phyloP scores from a whole-genome alignment of 192 early-diverging fungal genomes.

The Coemansia sp. region DNA sequence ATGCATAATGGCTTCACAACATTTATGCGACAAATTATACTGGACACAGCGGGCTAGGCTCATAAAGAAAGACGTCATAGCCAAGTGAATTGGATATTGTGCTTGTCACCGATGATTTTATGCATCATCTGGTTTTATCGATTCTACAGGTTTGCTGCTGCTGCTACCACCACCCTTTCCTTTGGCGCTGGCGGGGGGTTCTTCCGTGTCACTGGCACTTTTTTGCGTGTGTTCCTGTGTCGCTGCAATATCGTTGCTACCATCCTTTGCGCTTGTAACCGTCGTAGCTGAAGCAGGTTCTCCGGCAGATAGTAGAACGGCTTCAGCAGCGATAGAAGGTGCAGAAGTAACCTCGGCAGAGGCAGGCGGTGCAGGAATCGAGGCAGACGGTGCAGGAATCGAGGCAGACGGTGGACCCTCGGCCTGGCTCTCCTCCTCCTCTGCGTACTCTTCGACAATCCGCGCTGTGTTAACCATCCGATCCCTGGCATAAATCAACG shows the following conservation, averaged over 20 bases:
- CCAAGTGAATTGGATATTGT: no score
- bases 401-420: not conserved
- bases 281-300: no score
- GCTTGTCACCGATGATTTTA: no score
- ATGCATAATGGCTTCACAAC: no score
- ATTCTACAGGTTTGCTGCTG: no score
- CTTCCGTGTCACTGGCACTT: not conserved
- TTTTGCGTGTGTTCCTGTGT: no score
- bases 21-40: not conserved
- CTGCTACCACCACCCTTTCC: no score
- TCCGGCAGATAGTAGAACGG: not conserved
- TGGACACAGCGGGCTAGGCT: no score
- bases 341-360: not conserved
- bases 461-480: not conserved
- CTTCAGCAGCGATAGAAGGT: conserved; percentile 6
- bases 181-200: no score
- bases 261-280: not conserved
- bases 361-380: not conserved
- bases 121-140: not conserved
- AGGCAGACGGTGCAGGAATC: not conserved
- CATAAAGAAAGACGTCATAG: no score
- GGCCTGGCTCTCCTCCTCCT: conserved; percentile 1
- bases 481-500: conserved; percentile 3
- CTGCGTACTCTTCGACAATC: conserved; percentile 14
- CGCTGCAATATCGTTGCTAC: no score